Conservation (phyloP, 345 rosid genomes). For the Eucalyptus leucophloia region DNA sequence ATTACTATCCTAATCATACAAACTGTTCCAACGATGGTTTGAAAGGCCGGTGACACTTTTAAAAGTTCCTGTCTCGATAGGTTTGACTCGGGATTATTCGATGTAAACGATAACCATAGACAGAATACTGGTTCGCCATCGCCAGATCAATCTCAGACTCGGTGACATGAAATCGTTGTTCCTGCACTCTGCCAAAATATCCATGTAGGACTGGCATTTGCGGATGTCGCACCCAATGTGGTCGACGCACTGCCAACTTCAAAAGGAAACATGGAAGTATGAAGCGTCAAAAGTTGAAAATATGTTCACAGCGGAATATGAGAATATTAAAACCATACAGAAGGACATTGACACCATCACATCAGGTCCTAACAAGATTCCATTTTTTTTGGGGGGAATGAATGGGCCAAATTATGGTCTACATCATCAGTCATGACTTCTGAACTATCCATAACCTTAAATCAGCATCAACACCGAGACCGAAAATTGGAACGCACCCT, state of each 20-base stretch:
- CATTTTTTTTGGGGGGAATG: not conserved
- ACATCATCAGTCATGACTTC: not conserved
- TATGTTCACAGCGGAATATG: not conserved
- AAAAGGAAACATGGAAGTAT: not conserved
- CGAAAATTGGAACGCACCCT: not conserved
- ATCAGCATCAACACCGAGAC: not conserved
- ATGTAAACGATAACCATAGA: not conserved
- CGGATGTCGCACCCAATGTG: slow-evolving; percentile 67
- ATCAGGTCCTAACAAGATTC: not conserved
- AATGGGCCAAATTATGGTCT: not conserved
- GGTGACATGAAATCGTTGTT: slow-evolving; percentile 37
- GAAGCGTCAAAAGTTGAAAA: not conserved
- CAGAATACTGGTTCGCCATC: not conserved
- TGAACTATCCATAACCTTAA: not conserved
- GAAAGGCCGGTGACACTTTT: not conserved
- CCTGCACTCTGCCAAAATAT: slow-evolving; percentile 85
- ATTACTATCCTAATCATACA: not conserved
- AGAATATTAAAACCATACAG: not conserved
- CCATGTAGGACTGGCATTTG: slow-evolving; percentile 98
- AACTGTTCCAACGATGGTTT: not conserved
- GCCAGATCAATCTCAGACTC: not conserved
- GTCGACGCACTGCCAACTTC: slow-evolving; percentile 51
- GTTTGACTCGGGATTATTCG: not conserved
- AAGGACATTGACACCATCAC: not conserved
- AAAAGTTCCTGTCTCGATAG: not conserved